phyloP scores from a whole-genome alignment of 768 basidiomycete species.

The Lactifluus hygrophoroides region DNA sequence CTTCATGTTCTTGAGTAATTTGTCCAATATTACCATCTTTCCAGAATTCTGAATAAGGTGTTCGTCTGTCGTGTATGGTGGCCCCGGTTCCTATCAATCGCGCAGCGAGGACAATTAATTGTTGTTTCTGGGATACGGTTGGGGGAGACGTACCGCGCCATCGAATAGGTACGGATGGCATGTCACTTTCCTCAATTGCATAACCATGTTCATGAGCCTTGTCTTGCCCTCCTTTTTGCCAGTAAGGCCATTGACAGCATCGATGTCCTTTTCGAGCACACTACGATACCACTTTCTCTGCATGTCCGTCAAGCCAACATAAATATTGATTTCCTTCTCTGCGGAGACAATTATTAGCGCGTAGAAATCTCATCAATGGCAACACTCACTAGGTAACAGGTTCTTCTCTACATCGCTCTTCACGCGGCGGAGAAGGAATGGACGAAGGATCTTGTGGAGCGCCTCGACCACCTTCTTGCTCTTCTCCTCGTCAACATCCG shows the following conservation, averaged over 20 bases:
- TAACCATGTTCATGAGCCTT: constrained; percentile 95
- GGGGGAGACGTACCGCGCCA: constrained; percentile 55
- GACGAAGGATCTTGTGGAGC: constrained; percentile 91
- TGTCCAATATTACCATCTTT: constrained; percentile 97
- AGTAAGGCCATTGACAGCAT: constrained; percentile 91
- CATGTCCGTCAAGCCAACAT: constrained; percentile 95
- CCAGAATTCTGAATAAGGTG: constrained; percentile 91
- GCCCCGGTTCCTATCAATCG: constrained; percentile 77
- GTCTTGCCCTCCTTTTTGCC: constrained; percentile 99
- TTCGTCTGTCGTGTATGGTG: constrained; percentile 96
- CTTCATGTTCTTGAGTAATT: constrained; percentile 79
- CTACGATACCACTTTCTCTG: constrained; percentile 97
- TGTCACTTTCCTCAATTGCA: constrained; percentile 91
- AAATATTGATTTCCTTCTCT: constrained; percentile 99
- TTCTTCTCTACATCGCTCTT: constrained; percentile 97
- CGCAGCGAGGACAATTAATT: background rate
- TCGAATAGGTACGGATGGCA: constrained; percentile 92
- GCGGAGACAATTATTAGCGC: constrained; percentile 6
- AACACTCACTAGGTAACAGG: constrained; percentile 68
- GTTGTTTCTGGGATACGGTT: background rate
- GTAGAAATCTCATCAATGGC: background rate
- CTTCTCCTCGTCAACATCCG: constrained; percentile 67
- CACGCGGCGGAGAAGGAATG: constrained; percentile 88
- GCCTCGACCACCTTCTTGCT: constrained; percentile 95
- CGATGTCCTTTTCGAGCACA: constrained; percentile 95